A percentile compares a stretch with the other conserved stretches of the same genome.
phyloP scores from a whole-genome alignment of 2,329 filamentous ascomycete genomes.

The Penicillium sumatraense region DNA sequence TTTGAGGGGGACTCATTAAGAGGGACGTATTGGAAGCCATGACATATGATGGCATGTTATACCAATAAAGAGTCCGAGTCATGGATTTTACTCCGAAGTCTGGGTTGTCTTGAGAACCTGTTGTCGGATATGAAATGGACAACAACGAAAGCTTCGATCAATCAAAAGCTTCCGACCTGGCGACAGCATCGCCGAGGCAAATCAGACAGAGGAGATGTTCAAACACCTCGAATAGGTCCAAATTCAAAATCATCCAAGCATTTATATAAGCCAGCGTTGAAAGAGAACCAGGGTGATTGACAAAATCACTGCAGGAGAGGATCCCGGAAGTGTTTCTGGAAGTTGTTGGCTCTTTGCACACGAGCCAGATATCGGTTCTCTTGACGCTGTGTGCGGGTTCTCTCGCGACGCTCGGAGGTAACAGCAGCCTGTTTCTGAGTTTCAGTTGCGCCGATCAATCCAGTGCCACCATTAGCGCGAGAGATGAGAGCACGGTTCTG shows the following conservation, averaged over 20 bases:
- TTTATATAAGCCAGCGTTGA: neutral
- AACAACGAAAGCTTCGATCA: neutral
- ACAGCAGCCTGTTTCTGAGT: slow-evolving; percentile 72
- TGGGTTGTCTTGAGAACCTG: neutral
- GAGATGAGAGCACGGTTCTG: slow-evolving; percentile 62
- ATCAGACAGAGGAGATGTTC: neutral
- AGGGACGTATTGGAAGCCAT: neutral
- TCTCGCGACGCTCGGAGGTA: slow-evolving; percentile 70
- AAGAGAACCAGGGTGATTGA: neutral
- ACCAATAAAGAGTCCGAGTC: neutral
- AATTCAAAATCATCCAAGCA: neutral
- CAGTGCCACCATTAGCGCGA: slow-evolving; percentile 72
- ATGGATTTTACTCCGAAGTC: neutral
- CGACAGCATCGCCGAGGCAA: neutral
- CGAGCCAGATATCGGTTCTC: slow-evolving; percentile 69
- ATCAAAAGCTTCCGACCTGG: neutral
- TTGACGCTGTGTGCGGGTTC: slow-evolving; percentile 66
- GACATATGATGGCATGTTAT: neutral
- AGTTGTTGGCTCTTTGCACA: slow-evolving; percentile 74
- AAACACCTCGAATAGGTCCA: neutral
- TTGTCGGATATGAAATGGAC: neutral
- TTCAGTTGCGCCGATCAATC: slow-evolving; percentile 78
- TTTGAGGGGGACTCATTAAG: neutral
- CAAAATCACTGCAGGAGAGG: slow-evolving; percentile 56
- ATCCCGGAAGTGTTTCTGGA: slow-evolving; percentile 75